phyloP scores from a whole-genome alignment of 805 yeast genomes.

The Yamadazyma insecticola region DNA sequence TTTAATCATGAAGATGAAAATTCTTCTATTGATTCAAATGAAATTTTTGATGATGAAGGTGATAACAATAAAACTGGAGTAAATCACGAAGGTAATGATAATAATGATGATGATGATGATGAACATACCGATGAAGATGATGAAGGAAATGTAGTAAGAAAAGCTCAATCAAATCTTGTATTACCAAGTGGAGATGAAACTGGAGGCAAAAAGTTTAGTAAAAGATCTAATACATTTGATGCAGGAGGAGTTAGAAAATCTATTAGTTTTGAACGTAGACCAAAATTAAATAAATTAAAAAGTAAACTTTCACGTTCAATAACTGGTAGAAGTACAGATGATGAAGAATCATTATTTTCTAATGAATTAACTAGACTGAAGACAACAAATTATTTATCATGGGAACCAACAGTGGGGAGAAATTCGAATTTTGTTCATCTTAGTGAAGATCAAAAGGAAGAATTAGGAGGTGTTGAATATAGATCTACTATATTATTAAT shows the following conservation, averaged over 20 bases:
- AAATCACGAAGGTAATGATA: too few species aligned
- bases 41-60: constrained; percentile 7
- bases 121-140: constrained; percentile 20
- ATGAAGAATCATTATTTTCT: constrained; percentile 10
- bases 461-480: constrained; percentile 96
- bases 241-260: too few species aligned
- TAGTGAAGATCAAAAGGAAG: constrained; percentile 82
- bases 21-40: constrained; percentile 5
- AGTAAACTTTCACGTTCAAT: neutral
- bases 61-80: too few species aligned
- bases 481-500: constrained; percentile 78
- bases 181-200: constrained; percentile 31
- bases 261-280: too few species aligned
- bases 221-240: constrained; percentile 42
- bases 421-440: constrained; percentile 87
- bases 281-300: neutral
- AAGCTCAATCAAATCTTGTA: constrained; percentile 23
- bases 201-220: constrained; percentile 26
- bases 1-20: too few species aligned
- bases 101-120: constrained; percentile 16
- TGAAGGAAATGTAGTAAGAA: neutral
- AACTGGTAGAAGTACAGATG: constrained; percentile 9
- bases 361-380: constrained; percentile 25
- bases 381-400: constrained; percentile 68
- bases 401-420: constrained; percentile 89